phyloP scores from a whole-genome alignment of 768 basidiomycete genomes.

The Chalciporus piperatus region DNA sequence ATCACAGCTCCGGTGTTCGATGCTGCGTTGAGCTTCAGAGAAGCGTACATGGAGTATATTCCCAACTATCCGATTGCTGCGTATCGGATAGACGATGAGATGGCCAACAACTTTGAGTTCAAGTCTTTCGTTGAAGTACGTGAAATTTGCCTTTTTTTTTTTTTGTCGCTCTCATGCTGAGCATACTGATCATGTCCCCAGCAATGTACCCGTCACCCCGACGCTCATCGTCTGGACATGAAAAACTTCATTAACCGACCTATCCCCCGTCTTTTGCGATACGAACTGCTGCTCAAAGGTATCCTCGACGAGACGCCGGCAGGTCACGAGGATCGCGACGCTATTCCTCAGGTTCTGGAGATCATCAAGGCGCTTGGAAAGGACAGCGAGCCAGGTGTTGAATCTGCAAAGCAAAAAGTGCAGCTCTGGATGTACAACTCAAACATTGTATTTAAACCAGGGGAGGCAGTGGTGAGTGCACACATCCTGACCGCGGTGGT shows the following conservation, averaged over 20 bases:
- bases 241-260: conserved; percentile 92
- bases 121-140: conserved; percentile 77
- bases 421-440: conserved; percentile 85
- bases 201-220: conserved; percentile 61
- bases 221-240: conserved; percentile 83
- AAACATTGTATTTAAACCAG: conserved; percentile 74
- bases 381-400: conserved; percentile 84
- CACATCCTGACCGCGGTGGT: neutral
- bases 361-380: conserved; percentile 84
- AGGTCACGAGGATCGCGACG: conserved; percentile 76
- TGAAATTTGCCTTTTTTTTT: neutral
- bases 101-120: conserved; percentile 78
- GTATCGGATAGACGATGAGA: conserved; percentile 84
- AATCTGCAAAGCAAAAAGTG: conserved; percentile 83
- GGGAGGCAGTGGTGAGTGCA: conserved; percentile 58
- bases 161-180: neutral
- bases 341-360: conserved; percentile 84
- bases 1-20: conserved; percentile 85
- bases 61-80: conserved; percentile 92
- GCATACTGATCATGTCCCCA: conserved; percentile 15
- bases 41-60: conserved; percentile 90
- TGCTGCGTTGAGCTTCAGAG: conserved; percentile 88
- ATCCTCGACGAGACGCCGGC: conserved; percentile 74
- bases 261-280: conserved; percentile 85
- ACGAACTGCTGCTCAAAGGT: conserved; percentile 78